phyloP scores from a whole-genome alignment of 2,329 filamentous ascomycete genomes.

The Zymoseptoria brevis region DNA sequence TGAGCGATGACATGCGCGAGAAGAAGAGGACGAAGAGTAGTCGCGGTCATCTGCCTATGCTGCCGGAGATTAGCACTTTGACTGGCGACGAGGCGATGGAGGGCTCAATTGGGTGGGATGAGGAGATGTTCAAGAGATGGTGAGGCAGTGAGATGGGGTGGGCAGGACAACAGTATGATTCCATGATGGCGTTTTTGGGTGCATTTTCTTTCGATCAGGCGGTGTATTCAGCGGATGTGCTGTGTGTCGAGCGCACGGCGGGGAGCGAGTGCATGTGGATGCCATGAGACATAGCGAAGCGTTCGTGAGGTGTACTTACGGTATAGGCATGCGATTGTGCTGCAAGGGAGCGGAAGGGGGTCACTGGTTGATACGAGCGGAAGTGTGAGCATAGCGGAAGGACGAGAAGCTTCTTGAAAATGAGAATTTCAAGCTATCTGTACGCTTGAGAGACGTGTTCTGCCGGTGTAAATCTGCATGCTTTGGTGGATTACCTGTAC shows the following conservation, averaged over 20 bases:
- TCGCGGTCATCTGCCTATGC: slow-evolving; percentile 12
- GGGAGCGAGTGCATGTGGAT: neutral
- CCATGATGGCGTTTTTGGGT: neutral
- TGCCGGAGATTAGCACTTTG: slow-evolving; percentile 25
- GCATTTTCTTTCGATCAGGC: neutral
- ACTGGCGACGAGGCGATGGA: slow-evolving; percentile 17
- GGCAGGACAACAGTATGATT: neutral
- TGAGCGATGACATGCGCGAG: slow-evolving; percentile 21
- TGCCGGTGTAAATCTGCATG: no score
- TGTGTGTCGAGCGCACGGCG: neutral
- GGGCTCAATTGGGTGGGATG: slow-evolving; percentile 28
- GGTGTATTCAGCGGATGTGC: neutral
- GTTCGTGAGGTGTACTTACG: neutral
- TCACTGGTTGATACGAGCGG: neutral
- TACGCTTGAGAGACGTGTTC: no score
- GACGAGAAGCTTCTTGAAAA: neutral
- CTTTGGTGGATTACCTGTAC: no score
- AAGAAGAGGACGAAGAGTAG: slow-evolving; percentile 21
- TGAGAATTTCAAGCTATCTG: no score
- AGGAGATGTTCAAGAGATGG: slow-evolving; percentile 21
- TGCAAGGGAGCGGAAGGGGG: neutral
- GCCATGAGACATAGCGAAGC: neutral
- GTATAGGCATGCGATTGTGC: neutral
- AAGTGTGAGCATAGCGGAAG: neutral
- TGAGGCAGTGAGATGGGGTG: neutral